These are phyloP conservation scores for Mycosarcoma maydis DNA, from an alignment of 1,284 basidiomycete genomes.

Conservation along the genomic window DNA sequence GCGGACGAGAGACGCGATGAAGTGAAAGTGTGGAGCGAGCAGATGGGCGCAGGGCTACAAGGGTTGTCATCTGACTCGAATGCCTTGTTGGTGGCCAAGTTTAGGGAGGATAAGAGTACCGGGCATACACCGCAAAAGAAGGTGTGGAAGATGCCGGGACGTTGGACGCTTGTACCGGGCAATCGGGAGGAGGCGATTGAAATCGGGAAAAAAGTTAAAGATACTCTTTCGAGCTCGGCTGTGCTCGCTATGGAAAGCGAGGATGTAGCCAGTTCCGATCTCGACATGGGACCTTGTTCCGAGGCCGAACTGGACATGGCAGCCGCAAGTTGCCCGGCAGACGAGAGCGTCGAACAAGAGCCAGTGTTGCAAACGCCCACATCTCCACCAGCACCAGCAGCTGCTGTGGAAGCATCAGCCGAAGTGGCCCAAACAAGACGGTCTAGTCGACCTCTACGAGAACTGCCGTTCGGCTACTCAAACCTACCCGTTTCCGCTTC, in stretches of 20 bases:
- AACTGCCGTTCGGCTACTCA: conserved; percentile 28
- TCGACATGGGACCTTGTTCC: conserved; percentile 3
- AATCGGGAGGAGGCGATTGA: conserved; percentile 46
- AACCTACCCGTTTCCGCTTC: conserved; percentile 26
- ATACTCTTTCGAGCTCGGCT: conserved; percentile 9
- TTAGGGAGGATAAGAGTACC: conserved; percentile 37
- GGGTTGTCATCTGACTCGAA: conserved; percentile 25
- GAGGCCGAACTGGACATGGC: neutral
- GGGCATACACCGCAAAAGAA: conserved; percentile 57
- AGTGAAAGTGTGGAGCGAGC: conserved; percentile 17
- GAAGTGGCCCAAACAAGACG: neutral
- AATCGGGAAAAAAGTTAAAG: conserved; percentile 22
- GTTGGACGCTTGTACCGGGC: conserved; percentile 48
- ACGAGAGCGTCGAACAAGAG: neutral
- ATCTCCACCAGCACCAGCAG: neutral
- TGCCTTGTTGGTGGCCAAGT: conserved; percentile 17
- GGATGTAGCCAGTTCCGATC: conserved; percentile 13
- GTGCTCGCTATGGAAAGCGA: neutral
- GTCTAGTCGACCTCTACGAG: conserved; percentile 18
- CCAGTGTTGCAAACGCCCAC: neutral
- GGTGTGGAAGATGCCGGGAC: conserved; percentile 28
- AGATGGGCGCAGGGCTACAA: conserved; percentile 5
- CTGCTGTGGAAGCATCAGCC: neutral
- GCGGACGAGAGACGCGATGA: conserved; percentile 7
- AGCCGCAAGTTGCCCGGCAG: conserved; percentile 1